Base-by-base conservation (phyloP, 306 rosid species). In the Vachellia pachyceras region DNA sequence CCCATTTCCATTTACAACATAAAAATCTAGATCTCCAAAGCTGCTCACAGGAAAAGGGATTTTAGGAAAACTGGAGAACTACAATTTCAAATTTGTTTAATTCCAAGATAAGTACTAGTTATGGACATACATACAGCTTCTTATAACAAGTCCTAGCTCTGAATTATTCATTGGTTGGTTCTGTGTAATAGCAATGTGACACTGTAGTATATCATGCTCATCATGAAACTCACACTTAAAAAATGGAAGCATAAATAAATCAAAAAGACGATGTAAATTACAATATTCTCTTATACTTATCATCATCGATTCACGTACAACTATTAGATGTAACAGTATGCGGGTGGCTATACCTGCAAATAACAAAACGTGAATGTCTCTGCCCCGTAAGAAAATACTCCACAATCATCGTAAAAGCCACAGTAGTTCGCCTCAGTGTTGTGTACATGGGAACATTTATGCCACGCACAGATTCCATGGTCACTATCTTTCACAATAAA, bases 381-480 rank as follows among this genome's bases (percentile, higher is more conserved):
- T 80, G 76, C 25, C 92, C 89, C 6, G 86, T 85, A 36, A 90
- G 54, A 78, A 90, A n/a, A 80, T 89, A 86, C 86, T 92, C 95
- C 80, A 85, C 81, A 15, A 87, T 33, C 97, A 90, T 86, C 18
- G 97, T 90, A 77, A 90, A 90, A 55, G 90, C 97, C 63, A 92
- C 86, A 0, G 83, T 87, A 7, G 95, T 90, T 78, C 95, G 85
- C 80, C 97, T 85, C 7, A 92, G 97, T 40, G 94, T 89, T 37
- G 97, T 89, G 74, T 92, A 90, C 93, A 90, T 92, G 0, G 97
- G 97, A 79, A 92, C 83, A 70, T 81, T 92, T 75, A 90, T 85
- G 79, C 85, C 88, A 0, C 93, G 90, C n/a, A 90, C 97, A 49
- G 97, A 85, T 86, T 87, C 97, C 95, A 89, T 92, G 10, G 95